Conservation (phyloP, 768 basidiomycete species). For the Rossbeevera mucosa region DNA sequence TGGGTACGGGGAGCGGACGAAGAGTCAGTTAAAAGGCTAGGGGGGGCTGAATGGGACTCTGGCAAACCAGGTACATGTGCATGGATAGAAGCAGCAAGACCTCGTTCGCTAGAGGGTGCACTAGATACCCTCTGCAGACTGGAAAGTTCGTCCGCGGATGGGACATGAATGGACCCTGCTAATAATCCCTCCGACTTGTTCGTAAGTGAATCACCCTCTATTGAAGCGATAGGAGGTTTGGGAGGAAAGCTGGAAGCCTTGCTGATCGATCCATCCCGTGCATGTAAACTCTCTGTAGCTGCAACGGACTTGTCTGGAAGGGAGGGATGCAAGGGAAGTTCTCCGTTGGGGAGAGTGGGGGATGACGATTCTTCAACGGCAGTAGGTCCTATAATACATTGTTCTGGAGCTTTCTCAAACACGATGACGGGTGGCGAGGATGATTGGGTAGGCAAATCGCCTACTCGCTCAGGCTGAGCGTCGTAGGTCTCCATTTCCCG, state of each 20-base stretch:
- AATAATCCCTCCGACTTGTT: constrained; percentile 22
- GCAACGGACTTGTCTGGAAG: constrained; percentile 44
- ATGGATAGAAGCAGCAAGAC: constrained; percentile 53
- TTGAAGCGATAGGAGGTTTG: constrained; percentile 5
- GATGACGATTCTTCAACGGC: constrained; percentile 6
- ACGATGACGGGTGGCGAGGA: constrained; percentile 1
- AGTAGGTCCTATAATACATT: constrained; percentile 12
- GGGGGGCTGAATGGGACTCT: constrained; percentile 34
- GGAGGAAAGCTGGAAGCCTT: constrained; percentile 12
- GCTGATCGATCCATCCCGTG: constrained; percentile 12
- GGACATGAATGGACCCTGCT: constrained; percentile 27
- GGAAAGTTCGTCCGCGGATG: constrained; percentile 13
- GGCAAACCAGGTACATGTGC: constrained; percentile 42
- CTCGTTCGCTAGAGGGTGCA: constrained; percentile 28
- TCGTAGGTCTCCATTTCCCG: constrained; percentile 22
- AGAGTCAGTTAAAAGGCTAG: constrained; percentile 30
- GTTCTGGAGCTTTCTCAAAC: constrained; percentile 15
- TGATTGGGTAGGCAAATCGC: constrained; percentile 7
- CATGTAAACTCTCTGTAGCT: constrained; percentile 14
- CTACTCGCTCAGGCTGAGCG: constrained; percentile 1
- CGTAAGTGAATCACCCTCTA: constrained; percentile 12
- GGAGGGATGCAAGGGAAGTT: constrained; percentile 39
- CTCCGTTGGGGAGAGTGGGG: constrained; percentile 12
- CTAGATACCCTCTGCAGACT: constrained; percentile 15
- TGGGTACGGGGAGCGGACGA: constrained; percentile 35